Percentiles rank a stretch among this genome's conserved stretches.
Evolutionary conservation across 805 yeast genomes (phyloP).

Genomic region (Saturnispora gosingensis): DNA sequence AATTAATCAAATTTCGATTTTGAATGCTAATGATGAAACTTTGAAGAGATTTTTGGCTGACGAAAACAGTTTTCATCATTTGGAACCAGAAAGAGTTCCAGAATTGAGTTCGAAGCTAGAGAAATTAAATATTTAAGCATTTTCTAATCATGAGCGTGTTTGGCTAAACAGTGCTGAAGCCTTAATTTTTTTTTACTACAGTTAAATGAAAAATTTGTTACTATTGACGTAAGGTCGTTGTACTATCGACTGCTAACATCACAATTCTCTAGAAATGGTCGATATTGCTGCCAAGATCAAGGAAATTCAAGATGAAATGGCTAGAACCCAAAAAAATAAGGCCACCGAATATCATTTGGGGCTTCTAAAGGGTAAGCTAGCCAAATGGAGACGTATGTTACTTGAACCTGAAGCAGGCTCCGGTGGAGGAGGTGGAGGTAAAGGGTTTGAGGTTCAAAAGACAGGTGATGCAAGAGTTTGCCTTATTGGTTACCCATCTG

Average conservation of each 20-base stretch:
- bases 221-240: background rate
- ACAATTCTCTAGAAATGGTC: slow-evolving; percentile 18
- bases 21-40: slow-evolving; percentile 57
- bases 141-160: background rate
- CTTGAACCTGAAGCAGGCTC: slow-evolving; percentile 82
- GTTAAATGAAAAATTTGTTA: background rate
- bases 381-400: slow-evolving; percentile 83
- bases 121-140: background rate
- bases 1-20: slow-evolving; percentile 44
- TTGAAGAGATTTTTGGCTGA: slow-evolving; percentile 52
- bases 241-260: background rate
- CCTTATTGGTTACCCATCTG: slow-evolving; percentile 94
- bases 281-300: slow-evolving; percentile 58
- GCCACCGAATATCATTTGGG: slow-evolving; percentile 98
- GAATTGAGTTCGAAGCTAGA: slow-evolving; percentile 1
- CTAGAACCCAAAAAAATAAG: slow-evolving; percentile 93
- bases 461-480: slow-evolving; percentile 96
- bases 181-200: background rate
- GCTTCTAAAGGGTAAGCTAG: slow-evolving; percentile 85
- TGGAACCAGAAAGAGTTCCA: background rate
- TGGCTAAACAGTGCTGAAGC: background rate
- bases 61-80: slow-evolving; percentile 28
- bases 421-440: slow-evolving; percentile 49
- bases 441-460: slow-evolving; percentile 89
- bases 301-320: slow-evolving; percentile 86